Base-by-base conservation (phyloP, 257 asterid species). In the Nicotiana benthamiana region DNA sequence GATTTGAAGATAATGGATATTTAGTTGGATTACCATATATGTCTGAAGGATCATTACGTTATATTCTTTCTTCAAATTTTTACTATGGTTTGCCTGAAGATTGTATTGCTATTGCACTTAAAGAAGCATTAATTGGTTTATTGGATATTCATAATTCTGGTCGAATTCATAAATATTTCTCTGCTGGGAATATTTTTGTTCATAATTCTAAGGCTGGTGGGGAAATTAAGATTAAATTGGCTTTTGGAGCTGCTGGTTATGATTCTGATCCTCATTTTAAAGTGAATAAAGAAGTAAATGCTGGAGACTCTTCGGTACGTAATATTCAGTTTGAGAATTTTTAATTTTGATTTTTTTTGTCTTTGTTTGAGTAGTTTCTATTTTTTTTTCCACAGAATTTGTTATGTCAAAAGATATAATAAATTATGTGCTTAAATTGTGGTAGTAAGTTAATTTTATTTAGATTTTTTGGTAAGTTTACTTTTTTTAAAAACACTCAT, bases 21-120 rank as follows among this genome's bases (percentile, higher is more conserved):
- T 22, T 5, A 2, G 1, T 4, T 43, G 36, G 59, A 70, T 22
- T 70, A 17, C 59, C 59, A 12, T 24, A 70, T 43, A 70, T 70
- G 77, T 43, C 77, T 20, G 77, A 70, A 70, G 82, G 82, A 11
- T 79, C 82, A 1, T 43, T 79, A 0, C 46, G 82, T 2, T 79
- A 65, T 8, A 24, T 62, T 15, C 17, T 79, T 24, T 27, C 63
- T 1, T 34, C 46, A 2, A 32, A 26, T 16, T 79, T 79, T 67
- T 46, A 17, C 2, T 16, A 43, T 6, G 82, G 82, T 24, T 26
- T 62, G 1, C 48, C 75, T 0, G 82, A 79, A 20, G 75, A 30
- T 52, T 79, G 61, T 15, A 79, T 79, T 52, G 68, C 63, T 34
- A 22, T 79, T 13, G 75, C 48, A 32, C 82, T 79, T 65, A 61